phyloP scores from a whole-genome alignment of 2,329 filamentous ascomycete genomes.

The Neonectria ditissima region DNA sequence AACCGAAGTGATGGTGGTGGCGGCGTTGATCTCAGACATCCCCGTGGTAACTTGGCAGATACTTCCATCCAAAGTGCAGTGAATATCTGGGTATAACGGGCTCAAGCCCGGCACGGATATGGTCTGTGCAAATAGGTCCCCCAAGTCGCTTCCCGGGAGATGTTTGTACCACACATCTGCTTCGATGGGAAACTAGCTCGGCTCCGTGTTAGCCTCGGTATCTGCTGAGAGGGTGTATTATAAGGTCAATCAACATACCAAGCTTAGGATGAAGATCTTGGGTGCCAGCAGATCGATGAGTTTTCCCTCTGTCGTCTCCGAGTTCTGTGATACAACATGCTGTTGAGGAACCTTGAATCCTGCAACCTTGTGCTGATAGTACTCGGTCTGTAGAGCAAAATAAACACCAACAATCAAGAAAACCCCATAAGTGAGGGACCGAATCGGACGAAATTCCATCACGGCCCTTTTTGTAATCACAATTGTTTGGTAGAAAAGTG shows the following conservation, averaged over 20 bases:
- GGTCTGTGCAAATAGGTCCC: conserved; percentile 19
- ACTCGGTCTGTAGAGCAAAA: not conserved
- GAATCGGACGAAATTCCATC: not conserved
- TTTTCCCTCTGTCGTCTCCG: not conserved
- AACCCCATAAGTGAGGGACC: not conserved
- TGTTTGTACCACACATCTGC: conserved; percentile 23
- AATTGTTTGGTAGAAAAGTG: not conserved
- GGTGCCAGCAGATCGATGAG: not conserved
- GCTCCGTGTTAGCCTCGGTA: not conserved
- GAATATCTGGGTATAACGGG: conserved; percentile 20
- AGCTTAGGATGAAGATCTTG: conserved; percentile 23
- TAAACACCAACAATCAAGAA: not conserved
- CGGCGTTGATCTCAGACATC: conserved; percentile 34
- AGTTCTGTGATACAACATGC: not conserved
- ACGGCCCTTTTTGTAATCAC: not conserved
- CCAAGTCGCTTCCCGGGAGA: conserved; percentile 22
- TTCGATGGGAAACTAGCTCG: conserved; percentile 17
- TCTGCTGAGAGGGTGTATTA: not conserved
- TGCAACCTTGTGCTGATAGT: not conserved
- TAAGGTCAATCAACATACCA: conserved; percentile 7
- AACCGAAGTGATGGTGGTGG: conserved; percentile 22
- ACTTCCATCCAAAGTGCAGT: conserved; percentile 22
- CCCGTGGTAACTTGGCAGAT: conserved; percentile 31
- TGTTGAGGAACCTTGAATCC: not conserved
- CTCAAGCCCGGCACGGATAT: conserved; percentile 24